Percentiles rank a stretch among this genome's conserved stretches.
Evolutionary conservation across 176 grass and related monocot genomes (phyloP).

Genomic region (Calamus simplicifolius): DNA sequence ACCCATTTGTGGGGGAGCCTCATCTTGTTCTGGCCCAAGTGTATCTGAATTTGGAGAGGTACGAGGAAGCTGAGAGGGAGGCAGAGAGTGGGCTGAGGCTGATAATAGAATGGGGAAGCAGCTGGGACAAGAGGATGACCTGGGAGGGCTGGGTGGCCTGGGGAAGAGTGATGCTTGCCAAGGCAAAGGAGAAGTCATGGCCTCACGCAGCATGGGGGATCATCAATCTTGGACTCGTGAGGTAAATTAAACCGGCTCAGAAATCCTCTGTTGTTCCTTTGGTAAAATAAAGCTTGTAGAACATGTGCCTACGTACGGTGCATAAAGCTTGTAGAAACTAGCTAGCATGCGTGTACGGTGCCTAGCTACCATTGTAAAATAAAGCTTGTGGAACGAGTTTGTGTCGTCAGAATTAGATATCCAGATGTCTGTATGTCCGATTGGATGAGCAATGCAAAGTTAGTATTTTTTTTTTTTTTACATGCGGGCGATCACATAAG

Average conservation of each 20-base stretch:
- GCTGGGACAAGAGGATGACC: slow-evolving; percentile 82
- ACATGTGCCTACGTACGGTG: too few species aligned
- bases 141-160: slow-evolving; percentile 85
- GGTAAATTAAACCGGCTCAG: not conserved
- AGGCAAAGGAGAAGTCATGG: slow-evolving; percentile 36
- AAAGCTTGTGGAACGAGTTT: too few species aligned
- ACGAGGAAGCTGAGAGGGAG: slow-evolving; percentile 33
- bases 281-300: too few species aligned
- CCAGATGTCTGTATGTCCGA: too few species aligned
- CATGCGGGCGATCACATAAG: too few species aligned
- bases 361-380: too few species aligned
- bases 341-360: too few species aligned
- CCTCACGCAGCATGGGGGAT: slow-evolving; percentile 46
- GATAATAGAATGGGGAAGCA: slow-evolving; percentile 69
- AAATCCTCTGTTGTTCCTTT: too few species aligned
- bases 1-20: slow-evolving; percentile 74
- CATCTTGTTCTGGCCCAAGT: slow-evolving; percentile 55
- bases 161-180: slow-evolving; percentile 45
- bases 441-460: too few species aligned
- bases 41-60: slow-evolving; percentile 37
- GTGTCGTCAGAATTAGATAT: too few species aligned
- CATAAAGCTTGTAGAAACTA: too few species aligned
- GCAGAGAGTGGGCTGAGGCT: slow-evolving; percentile 41
- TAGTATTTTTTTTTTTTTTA: too few species aligned
- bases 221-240: slow-evolving; percentile 69